A percentile compares a stretch with the other conserved stretches of the same genome.
Conservation (phyloP, 1,284 basidiomycete genomes). For the Baeospora myosura region DNA sequence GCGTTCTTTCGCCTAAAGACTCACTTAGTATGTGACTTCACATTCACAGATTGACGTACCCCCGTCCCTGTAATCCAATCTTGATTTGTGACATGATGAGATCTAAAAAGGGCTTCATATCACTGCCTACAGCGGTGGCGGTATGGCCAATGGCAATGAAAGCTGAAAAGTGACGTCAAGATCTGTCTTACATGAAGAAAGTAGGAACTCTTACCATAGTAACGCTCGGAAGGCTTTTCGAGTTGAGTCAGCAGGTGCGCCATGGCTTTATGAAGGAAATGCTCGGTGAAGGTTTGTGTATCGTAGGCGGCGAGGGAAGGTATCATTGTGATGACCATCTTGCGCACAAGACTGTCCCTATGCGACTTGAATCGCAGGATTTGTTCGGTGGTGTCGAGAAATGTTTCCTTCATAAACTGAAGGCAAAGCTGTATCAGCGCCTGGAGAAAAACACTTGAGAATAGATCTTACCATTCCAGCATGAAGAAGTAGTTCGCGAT, state of each 20-base stretch:
- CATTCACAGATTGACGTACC: conserved; percentile 41
- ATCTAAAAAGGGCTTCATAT: conserved; percentile 95
- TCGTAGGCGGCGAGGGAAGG: conserved; percentile 93
- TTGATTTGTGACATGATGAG: conserved; percentile 89
- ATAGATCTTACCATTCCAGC: conserved; percentile 75
- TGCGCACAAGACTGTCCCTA: conserved; percentile 80
- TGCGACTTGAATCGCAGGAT: conserved; percentile 87
- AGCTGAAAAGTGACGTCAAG: conserved; percentile 36
- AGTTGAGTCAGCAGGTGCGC: conserved; percentile 82
- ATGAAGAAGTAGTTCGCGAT: conserved; percentile 86
- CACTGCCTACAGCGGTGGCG: conserved; percentile 84
- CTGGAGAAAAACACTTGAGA: background rate
- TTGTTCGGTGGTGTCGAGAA: conserved; percentile 84
- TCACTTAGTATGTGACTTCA: conserved; percentile 1
- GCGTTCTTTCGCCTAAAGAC: conserved; percentile 79
- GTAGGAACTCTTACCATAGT: conserved; percentile 80
- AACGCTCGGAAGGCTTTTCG: conserved; percentile 84
- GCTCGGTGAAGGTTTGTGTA: conserved; percentile 82
- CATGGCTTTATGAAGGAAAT: conserved; percentile 90
- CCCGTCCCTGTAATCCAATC: conserved; percentile 76
- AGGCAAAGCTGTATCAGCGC: background rate
- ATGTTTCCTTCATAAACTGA: conserved; percentile 91
- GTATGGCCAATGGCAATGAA: conserved; percentile 97
- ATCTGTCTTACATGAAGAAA: background rate
- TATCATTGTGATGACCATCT: conserved; percentile 91